Percentiles rank a stretch among this genome's conserved stretches.
phyloP scores from a whole-genome alignment of 106 monocot genomes.

The Dendrobium huoshanense region DNA sequence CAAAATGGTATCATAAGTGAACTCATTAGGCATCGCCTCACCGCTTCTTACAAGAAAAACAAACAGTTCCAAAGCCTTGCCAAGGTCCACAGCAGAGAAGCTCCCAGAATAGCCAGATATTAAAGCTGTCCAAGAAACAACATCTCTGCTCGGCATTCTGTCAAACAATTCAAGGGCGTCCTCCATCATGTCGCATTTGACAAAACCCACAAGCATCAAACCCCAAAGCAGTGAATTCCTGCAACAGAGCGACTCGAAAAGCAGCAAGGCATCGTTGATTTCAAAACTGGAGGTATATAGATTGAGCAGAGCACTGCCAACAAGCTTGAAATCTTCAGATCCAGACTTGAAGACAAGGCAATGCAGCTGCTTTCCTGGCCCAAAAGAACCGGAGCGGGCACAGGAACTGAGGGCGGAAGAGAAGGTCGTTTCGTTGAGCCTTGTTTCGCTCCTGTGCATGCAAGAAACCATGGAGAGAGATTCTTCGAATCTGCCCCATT shows the following conservation, averaged over 20 bases:
- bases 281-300: conserved; percentile 27
- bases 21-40: conserved; percentile 19
- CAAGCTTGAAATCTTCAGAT: conserved; percentile 20
- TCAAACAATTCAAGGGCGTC: conserved; percentile 24
- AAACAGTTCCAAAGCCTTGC: conserved; percentile 23
- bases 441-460: conserved; percentile 12
- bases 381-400: conserved; percentile 2
- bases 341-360: conserved; percentile 25
- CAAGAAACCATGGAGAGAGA: conserved; percentile 1
- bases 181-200: conserved; percentile 21
- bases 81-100: not conserved
- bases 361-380: conserved; percentile 14
- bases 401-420: conserved; percentile 11
- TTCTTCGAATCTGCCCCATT: conserved; percentile 12
- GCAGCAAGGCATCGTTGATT: not conserved
- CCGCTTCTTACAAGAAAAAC: conserved; percentile 1
- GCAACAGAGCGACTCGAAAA: conserved; percentile 19
- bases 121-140: conserved; percentile 31
- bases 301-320: conserved; percentile 28
- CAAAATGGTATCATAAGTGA: conserved; percentile 28
- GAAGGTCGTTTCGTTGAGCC: conserved; percentile 25
- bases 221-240: conserved; percentile 28
- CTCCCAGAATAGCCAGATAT: conserved; percentile 26
- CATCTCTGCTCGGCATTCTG: conserved; percentile 17
- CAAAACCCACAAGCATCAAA: conserved; percentile 28